These are phyloP conservation scores for Trametes cinnabarina DNA, from an alignment of 768 basidiomycete genomes.

Conservation along the genomic window DNA sequence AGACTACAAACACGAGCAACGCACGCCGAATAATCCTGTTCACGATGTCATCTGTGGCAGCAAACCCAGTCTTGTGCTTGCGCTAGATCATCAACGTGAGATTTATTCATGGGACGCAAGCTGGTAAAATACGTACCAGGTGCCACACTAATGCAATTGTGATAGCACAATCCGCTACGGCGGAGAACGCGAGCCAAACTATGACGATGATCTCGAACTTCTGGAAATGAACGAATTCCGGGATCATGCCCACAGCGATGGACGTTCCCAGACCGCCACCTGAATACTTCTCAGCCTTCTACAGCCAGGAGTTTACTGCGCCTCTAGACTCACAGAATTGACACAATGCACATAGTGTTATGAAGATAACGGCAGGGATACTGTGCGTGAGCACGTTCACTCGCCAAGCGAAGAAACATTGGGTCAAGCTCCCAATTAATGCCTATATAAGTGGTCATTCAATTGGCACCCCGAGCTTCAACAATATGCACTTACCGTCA, in stretches of 20 bases:
- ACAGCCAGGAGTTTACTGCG: too few species aligned
- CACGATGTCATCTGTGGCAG: conserved; percentile 40
- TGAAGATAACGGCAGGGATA: conserved; percentile 26
- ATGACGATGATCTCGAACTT: conserved; percentile 34
- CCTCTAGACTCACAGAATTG: conserved; percentile 33
- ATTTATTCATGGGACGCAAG: neutral
- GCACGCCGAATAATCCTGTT: conserved; percentile 42
- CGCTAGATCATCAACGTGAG: conserved; percentile 27
- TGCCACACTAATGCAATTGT: conserved; percentile 43
- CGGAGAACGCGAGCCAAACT: conserved; percentile 44
- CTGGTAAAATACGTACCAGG: conserved; percentile 37
- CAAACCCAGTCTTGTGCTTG: conserved; percentile 43
- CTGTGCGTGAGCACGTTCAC: conserved; percentile 37
- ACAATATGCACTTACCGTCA: conserved; percentile 36
- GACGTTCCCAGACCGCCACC: conserved; percentile 37
- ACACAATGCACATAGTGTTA: conserved; percentile 26
- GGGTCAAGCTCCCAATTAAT: conserved; percentile 43
- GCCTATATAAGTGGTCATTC: conserved; percentile 30
- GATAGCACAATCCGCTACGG: conserved; percentile 42
- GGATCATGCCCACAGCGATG: conserved; percentile 30
- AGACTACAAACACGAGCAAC: neutral
- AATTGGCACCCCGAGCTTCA: neutral
- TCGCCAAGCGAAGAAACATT: conserved; percentile 48
- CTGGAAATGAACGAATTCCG: conserved; percentile 34
- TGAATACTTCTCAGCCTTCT: conserved; percentile 15